Evolutionary conservation across 345 rosid genomes (phyloP), one percentile per base, ranked within the genome.

Genomic region (Gossypioides kirkii): DNA sequence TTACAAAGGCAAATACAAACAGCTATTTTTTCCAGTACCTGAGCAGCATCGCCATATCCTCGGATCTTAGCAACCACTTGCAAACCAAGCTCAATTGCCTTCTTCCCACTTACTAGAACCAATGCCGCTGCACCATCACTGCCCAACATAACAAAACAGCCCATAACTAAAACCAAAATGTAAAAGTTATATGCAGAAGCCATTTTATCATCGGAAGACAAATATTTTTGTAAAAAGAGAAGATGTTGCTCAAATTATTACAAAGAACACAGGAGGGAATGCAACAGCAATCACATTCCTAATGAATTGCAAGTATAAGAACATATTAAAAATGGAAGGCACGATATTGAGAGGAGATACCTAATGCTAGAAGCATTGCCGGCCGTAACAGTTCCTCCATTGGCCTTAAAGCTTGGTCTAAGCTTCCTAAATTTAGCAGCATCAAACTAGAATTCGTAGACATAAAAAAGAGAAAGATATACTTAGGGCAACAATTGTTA

Each of bases 111-210:
- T 76, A 91, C 94, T 46, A 95, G 84, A 75, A 92, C 98, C 62
- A 92, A 74, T 22, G 97, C 97, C 25, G 99, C 98, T n/a, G 97
- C 98, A 81, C 98, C 98, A 83, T 95, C 98, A 83, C 99, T 95
- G 81, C 32, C 64, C 58, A 72, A 2, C 28, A 66, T 28, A 26
- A 61, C 14, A 18, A 46, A 59, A 12, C 18, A 61, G 14, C 73
- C 72, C 77, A 73, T 8, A 76, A 49, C 58, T 25, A 77, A 45
- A 42, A 50, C 36, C 53, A 46, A 68, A 25, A 72, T 50, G 11
- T 43, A 54, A 45, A 46, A 61, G 26, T 55, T 28, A 22, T 23
- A 74, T 32, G 25, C 8, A 78, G 38, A 13, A 17, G 8, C 25
- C 16, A 54, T 25, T 73, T 45, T 70, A 28, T 47, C 54, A 56